These are phyloP conservation scores for Calocybe cyanea DNA, from an alignment of 768 basidiomycete genomes.

Conservation along the genomic window DNA sequence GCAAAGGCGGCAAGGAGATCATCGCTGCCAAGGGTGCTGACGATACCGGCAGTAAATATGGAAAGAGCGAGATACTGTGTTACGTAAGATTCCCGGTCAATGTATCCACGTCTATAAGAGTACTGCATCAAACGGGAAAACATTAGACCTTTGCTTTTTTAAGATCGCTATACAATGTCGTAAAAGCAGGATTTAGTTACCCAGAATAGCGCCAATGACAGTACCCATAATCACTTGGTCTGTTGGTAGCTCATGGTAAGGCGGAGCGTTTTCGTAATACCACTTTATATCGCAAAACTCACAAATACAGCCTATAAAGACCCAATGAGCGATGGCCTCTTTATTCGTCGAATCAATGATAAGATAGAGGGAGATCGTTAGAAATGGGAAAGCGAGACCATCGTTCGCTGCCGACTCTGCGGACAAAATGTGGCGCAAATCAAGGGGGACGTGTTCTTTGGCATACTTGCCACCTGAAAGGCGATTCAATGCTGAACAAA, in stretches of 20 bases:
- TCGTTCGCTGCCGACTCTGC: slow-evolving; percentile 96
- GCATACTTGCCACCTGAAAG: slow-evolving; percentile 76
- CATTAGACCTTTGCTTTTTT: slow-evolving; percentile 40
- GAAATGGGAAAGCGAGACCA: slow-evolving; percentile 91
- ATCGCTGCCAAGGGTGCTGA: slow-evolving; percentile 77
- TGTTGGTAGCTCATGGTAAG: slow-evolving; percentile 18
- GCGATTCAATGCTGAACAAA: too few species aligned
- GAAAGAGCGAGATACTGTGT: slow-evolving; percentile 78
- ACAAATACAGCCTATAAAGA: slow-evolving; percentile 84
- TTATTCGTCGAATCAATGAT: slow-evolving; percentile 61
- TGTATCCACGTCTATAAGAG: slow-evolving; percentile 55
- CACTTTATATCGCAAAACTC: too few species aligned
- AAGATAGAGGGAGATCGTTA: slow-evolving; percentile 83
- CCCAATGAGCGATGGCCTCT: slow-evolving; percentile 78
- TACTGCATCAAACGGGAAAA: slow-evolving; percentile 75
- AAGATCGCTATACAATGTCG: not conserved
- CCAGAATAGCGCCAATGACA: slow-evolving; percentile 52
- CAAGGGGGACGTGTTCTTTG: slow-evolving; percentile 61
- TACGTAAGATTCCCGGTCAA: slow-evolving; percentile 83
- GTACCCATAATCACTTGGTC: slow-evolving; percentile 82
- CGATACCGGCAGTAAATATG: slow-evolving; percentile 71
- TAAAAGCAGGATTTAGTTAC: not conserved
- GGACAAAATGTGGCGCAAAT: slow-evolving; percentile 76
- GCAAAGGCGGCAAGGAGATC: slow-evolving; percentile 90
- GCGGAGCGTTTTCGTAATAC: too few species aligned